These are phyloP conservation scores for Daedaleopsis sinensis DNA, from an alignment of 768 basidiomycete species.

Conservation along the genomic window DNA sequence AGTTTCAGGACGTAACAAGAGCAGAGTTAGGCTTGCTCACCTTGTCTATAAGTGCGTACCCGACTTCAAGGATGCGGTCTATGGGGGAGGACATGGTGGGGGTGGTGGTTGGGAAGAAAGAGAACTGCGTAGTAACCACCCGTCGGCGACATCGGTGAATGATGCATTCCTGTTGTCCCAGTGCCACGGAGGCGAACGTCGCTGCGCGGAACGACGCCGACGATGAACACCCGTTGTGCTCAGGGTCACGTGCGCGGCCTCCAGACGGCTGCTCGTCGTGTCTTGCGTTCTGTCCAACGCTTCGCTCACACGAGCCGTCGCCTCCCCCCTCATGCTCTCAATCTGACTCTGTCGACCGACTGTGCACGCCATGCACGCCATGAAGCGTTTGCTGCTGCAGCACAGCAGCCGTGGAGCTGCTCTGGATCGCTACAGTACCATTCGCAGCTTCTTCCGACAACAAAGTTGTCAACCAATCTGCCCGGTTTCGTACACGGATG, in stretches of 20 bases:
- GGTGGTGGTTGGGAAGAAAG: neutral
- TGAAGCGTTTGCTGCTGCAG: conserved; percentile 18
- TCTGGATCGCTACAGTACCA: conserved; percentile 60
- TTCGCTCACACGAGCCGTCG: conserved; percentile 1
- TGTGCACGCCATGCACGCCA: conserved; percentile 7
- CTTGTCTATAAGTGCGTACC: conserved; percentile 40
- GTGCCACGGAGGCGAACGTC: conserved; percentile 5
- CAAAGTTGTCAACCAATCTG: conserved; percentile 15
- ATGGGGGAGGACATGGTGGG: conserved; percentile 16
- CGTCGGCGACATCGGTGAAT: neutral
- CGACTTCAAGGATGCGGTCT: conserved; percentile 37
- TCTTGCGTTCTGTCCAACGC: neutral
- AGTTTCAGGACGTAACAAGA: neutral
- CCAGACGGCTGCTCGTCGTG: neutral
- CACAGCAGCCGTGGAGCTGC: conserved; percentile 30
- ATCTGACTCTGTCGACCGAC: neutral
- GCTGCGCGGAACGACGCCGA: conserved; percentile 1
- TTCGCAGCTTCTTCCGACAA: conserved; percentile 58
- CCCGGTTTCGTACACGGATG: too few relatives aligned
- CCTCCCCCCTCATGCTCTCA: neutral
- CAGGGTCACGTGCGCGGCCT: conserved; percentile 5
- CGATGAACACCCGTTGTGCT: conserved; percentile 4
- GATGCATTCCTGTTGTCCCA: conserved; percentile 10
- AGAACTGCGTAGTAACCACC: neutral
- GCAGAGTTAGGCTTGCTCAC: neutral